phyloP scores from a whole-genome alignment of 140 eudicot genomes.

The Ambrosia hybrid region DNA sequence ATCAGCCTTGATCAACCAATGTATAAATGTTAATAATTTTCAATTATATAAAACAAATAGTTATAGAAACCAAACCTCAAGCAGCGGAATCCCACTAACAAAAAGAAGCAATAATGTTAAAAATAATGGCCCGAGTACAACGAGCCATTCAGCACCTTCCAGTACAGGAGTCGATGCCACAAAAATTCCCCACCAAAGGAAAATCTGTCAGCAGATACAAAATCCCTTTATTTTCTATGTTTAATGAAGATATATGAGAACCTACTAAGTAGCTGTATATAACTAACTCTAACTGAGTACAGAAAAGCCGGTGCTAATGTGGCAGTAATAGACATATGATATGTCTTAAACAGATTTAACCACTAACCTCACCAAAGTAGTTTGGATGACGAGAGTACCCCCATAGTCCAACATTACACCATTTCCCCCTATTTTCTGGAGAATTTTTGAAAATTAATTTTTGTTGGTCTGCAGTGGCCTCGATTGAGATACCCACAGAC shows the following conservation, averaged over 20 bases:
- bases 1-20: background rate
- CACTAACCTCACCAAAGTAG: constrained; percentile 92
- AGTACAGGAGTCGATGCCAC: constrained; percentile 85
- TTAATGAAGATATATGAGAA: background rate
- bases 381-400: constrained; percentile 95
- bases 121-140: constrained; percentile 80
- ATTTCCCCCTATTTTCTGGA: constrained; percentile 78
- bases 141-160: constrained; percentile 94
- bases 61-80: constrained; percentile 63
- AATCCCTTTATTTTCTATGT: too few species aligned
- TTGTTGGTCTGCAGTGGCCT: constrained; percentile 94
- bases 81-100: constrained; percentile 90
- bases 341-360: background rate
- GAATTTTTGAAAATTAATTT: constrained; percentile 72
- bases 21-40: background rate
- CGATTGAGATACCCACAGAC: constrained; percentile 64
- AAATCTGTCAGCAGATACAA: constrained; percentile 49
- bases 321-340: background rate
- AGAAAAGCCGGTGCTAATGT: background rate
- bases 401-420: constrained; percentile 96
- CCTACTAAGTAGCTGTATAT: background rate
- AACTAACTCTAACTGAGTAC: constrained; percentile 2
- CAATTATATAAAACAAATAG: background rate
- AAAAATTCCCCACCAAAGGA: constrained; percentile 98
- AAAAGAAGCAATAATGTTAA: constrained; percentile 85